Evolutionary conservation across 2,329 filamentous ascomycete genomes (phyloP).

Genomic region (Pseudohalonectria lignicola): DNA sequence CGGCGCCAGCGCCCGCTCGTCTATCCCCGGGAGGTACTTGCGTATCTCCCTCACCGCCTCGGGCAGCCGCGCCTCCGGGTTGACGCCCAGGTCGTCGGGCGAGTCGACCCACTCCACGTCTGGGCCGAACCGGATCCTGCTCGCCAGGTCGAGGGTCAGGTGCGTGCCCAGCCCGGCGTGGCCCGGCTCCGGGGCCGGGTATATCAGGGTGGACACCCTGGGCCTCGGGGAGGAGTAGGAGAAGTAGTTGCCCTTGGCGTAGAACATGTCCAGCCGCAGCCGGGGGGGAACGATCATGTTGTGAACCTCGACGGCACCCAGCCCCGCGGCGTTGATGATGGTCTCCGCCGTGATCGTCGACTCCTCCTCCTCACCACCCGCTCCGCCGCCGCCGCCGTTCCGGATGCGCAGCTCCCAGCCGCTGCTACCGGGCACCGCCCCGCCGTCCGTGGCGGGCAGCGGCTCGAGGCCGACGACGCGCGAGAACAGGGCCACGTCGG

Average conservation of each 20-base stretch:
- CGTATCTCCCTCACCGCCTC: slow-evolving; percentile 65
- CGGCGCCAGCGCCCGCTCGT: slow-evolving; percentile 52
- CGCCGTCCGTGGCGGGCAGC: slow-evolving; percentile 14
- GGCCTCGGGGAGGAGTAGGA: slow-evolving; percentile 61
- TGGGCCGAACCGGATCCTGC: slow-evolving; percentile 81
- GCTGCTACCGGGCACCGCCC: slow-evolving; percentile 27
- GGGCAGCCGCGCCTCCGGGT: slow-evolving; percentile 46
- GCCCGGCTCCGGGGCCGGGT: slow-evolving; percentile 76
- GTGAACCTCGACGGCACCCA: slow-evolving; percentile 63
- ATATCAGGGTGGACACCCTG: slow-evolving; percentile 61
- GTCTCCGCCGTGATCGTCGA: slow-evolving; percentile 60
- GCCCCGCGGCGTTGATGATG: slow-evolving; percentile 76
- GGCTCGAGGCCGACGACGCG: slow-evolving; percentile 50
- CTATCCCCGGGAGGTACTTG: slow-evolving; percentile 66
- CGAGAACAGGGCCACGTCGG: slow-evolving; percentile 60
- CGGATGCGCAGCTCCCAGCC: slow-evolving; percentile 61
- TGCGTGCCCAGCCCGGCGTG: slow-evolving; percentile 84
- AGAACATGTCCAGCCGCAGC: slow-evolving; percentile 51
- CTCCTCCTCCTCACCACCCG: slow-evolving; percentile 11
- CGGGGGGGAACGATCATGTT: slow-evolving; percentile 70
- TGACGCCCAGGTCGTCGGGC: slow-evolving; percentile 60
- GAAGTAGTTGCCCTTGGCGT: slow-evolving; percentile 94
- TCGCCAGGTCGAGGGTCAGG: slow-evolving; percentile 78
- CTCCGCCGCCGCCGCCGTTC: slow-evolving; percentile 29
- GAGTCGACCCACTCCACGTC: slow-evolving; percentile 87